Percentiles rank a stretch among this genome's conserved stretches.
Conservation (phyloP, 2,329 filamentous ascomycete species). For the Nemania diffusa region DNA sequence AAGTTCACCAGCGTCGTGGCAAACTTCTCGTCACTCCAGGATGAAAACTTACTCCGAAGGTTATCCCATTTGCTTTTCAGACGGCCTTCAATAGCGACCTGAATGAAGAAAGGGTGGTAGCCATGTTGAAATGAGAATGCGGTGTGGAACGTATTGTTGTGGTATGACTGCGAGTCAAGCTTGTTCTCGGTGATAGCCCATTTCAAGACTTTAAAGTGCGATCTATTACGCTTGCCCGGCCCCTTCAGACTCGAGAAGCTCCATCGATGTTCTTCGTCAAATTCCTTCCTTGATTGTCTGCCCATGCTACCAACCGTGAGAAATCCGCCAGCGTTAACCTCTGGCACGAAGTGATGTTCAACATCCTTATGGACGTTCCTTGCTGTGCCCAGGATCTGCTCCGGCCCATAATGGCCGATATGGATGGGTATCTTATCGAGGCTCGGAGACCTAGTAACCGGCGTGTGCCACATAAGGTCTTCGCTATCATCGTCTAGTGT, state of each 20-base stretch:
- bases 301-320: neutral
- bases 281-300: neutral
- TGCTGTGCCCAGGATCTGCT: neutral
- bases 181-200: neutral
- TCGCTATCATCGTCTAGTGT: neutral
- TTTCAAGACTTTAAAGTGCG: neutral
- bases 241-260: neutral
- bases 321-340: neutral
- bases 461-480: neutral
- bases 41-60: neutral
- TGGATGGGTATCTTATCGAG: neutral
- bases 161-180: neutral
- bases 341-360: neutral
- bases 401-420: neutral
- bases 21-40: neutral
- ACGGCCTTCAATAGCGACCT: neutral
- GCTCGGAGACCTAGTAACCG: neutral
- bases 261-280: neutral
- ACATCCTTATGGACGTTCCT: neutral
- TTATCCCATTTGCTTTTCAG: neutral
- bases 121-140: neutral
- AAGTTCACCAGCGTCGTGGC: neutral
- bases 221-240: neutral
- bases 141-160: neutral
- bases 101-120: neutral